Evolutionary conservation across 306 rosid species (phyloP), one percentile per base, ranked within the genome.

Genomic region (Corylus heterophylla): DNA sequence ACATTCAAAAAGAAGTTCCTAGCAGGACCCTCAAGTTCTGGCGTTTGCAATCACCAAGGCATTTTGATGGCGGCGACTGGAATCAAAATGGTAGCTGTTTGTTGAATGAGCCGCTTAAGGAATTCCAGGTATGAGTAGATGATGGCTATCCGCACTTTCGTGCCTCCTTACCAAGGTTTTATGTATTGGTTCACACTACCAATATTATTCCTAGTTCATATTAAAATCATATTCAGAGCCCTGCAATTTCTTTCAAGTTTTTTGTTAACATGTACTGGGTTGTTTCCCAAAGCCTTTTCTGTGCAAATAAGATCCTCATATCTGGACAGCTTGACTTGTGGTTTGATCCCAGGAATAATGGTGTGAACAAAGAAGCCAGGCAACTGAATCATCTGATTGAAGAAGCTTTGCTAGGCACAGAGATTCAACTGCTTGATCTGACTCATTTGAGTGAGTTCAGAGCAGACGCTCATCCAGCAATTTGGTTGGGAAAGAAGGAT

Each of bases 71-170:
- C 18, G 97, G 97, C 64, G 95, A 92, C 2, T 94, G 97, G 98
- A 94, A 94, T 84, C 97, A 91, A 86, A 94, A 92, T 45, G 97
- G 94, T 27, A 94, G 97, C 79, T 92, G 98, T 89, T 73, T 89
- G 89, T 91, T 91, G 81, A 82, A 82, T 84, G 89, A 89, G 76
- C 97, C 93, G 73, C 95, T 94, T 50, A 87, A 85, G 74, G 87
- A 91, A 84, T 83, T 78, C 20, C 93, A 94, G 94, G 98, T 94
- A 51, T 83, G 88, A 16, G 22, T 68, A 59, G 64, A 75, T 82
- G 48, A 76, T 69, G 49, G 49, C 77, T 74, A 45, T 51, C 49
- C 76, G 56, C 5, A 70, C 66, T 71, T 79, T 62, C 6, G 5
- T 52, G 70, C 69, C 83, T 77, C 58, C 75, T 68, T 5, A 3